Evolutionary conservation across 2,329 filamentous ascomycete species (phyloP).

Genomic region (Didymella keratinophila): DNA sequence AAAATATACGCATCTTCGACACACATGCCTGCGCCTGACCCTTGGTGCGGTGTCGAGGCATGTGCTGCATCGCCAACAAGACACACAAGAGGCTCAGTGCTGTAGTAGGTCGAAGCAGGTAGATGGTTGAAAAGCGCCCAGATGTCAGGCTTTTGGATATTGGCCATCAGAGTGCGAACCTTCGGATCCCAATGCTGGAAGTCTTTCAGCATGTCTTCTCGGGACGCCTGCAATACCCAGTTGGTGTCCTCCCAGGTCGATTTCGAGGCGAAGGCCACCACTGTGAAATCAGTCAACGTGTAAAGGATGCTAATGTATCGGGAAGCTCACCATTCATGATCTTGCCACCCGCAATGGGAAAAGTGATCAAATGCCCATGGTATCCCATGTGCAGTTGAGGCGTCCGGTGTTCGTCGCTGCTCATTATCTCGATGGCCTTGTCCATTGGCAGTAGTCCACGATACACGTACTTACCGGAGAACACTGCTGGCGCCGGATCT

Average conservation of each 20-base stretch:
- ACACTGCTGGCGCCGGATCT: slow-evolving; percentile 55
- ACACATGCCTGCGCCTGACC: slow-evolving; percentile 63
- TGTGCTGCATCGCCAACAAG: slow-evolving; percentile 66
- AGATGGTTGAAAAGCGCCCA: slow-evolving; percentile 60
- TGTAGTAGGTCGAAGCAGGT: slow-evolving; percentile 52
- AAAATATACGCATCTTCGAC: slow-evolving; percentile 63
- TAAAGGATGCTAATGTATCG: too few relatives aligned
- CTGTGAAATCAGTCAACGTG: slow-evolving; percentile 14
- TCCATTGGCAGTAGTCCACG: slow-evolving; percentile 68
- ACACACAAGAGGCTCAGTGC: slow-evolving; percentile 47
- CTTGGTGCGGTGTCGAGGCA: slow-evolving; percentile 61
- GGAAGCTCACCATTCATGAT: slow-evolving; percentile 59
- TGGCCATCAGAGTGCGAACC: slow-evolving; percentile 30
- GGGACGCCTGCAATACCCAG: slow-evolving; percentile 39
- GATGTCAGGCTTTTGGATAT: slow-evolving; percentile 57
- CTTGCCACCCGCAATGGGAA: slow-evolving; percentile 65
- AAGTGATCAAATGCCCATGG: slow-evolving; percentile 66
- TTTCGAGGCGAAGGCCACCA: slow-evolving; percentile 39
- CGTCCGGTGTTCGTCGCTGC: slow-evolving; percentile 57
- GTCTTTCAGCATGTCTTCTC: slow-evolving; percentile 40
- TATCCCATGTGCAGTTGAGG: slow-evolving; percentile 66
- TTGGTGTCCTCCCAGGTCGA: slow-evolving; percentile 30
- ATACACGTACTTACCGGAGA: slow-evolving; percentile 68
- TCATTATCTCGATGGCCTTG: slow-evolving; percentile 58
- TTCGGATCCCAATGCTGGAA: slow-evolving; percentile 34